Percentiles rank a stretch among this genome's conserved stretches.
Conservation (phyloP, 2,329 filamentous ascomycete species). For the Trichoderma cornu-damae region DNA sequence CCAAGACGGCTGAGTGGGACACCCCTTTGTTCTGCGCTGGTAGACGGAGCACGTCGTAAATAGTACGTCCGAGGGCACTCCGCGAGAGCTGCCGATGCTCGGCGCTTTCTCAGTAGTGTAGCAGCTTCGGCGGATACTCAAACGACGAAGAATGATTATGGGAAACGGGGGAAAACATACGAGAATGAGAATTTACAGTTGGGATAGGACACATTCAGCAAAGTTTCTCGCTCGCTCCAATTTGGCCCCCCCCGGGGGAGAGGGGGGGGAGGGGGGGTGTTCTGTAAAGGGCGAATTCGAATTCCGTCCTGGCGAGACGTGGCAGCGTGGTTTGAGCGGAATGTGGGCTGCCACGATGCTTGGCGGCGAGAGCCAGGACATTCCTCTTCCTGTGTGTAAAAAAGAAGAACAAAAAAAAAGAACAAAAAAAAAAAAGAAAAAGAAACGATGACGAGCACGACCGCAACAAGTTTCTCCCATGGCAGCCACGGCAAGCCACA, state of each 20-base stretch:
- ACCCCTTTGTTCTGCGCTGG: conserved; percentile 15
- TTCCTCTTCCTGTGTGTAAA: background rate
- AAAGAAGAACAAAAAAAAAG: background rate
- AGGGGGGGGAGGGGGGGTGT: too few relatives aligned
- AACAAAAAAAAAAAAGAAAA: background rate
- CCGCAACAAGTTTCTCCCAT: background rate
- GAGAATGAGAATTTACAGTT: background rate
- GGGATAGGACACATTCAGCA: background rate
- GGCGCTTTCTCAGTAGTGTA: background rate
- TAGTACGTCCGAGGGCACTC: conserved; percentile 16
- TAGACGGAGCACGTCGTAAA: conserved; percentile 5
- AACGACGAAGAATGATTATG: background rate
- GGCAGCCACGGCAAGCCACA: conserved; percentile 16
- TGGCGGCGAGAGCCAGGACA: background rate
- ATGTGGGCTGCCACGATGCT: conserved; percentile 6
- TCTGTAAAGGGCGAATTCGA: background rate
- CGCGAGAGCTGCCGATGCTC: conserved; percentile 6
- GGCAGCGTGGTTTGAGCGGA: conserved; percentile 1
- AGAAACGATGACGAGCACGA: background rate
- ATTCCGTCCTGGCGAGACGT: background rate
- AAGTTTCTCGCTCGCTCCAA: background rate
- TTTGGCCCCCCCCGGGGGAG: too few relatives aligned
- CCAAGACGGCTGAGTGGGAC: background rate
- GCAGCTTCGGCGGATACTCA: conserved; percentile 1
- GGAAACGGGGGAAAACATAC: background rate